Conservation (phyloP, 768 basidiomycete genomes). For the Tylopilus subfusipes region DNA sequence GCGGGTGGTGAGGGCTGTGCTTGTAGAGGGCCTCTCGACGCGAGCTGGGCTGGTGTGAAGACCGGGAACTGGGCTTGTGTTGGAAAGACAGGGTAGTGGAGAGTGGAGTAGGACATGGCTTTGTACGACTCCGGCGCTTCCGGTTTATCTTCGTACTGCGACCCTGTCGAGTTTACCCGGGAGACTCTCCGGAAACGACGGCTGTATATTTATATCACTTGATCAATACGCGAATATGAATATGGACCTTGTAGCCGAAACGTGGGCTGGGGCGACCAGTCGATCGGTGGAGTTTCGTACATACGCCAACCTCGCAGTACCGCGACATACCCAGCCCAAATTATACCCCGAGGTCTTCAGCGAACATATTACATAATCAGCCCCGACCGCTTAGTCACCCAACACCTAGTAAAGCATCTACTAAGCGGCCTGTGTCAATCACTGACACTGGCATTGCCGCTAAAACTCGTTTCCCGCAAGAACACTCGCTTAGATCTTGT, state of each 20-base stretch:
- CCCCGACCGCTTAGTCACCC: no score
- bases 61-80: conserved; percentile 18
- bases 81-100: conserved; percentile 20
- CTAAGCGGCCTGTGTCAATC: no score
- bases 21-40: conserved; percentile 1
- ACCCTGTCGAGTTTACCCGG: conserved; percentile 2
- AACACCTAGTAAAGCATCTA: no score
- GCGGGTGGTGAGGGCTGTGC: conserved; percentile 16
- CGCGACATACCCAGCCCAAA: no score
- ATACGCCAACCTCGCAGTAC: no score
- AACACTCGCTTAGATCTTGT: no score
- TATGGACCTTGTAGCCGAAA: no score
- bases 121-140: conserved; percentile 3
- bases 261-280: neutral
- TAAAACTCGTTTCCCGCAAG: no score
- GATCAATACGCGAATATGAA: no score
- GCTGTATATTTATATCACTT: neutral
- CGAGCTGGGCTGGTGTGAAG: conserved; percentile 14
- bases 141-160: conserved; percentile 22
- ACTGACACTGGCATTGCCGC: no score
- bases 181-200: neutral
- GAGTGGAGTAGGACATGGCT: conserved; percentile 32
- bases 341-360: no score
- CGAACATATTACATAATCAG: no score
- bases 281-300: neutral